Evolutionary conservation across 2,329 filamentous ascomycete species (phyloP).

Genomic region (Cladorrhinum sp.): DNA sequence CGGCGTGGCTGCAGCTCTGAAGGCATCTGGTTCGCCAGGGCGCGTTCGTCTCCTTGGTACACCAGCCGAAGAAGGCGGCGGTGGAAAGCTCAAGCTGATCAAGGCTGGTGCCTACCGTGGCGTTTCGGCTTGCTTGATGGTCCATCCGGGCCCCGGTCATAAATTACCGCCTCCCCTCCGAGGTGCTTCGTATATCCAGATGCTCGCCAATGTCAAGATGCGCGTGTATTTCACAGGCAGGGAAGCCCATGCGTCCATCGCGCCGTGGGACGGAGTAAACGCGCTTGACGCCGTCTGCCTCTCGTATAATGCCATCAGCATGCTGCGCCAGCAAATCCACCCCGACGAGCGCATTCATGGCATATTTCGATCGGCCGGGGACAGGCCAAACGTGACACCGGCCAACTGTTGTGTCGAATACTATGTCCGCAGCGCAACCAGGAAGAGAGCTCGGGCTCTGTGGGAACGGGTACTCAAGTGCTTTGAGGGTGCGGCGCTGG

Average conservation of each 20-base stretch:
- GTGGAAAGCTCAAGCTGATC: slow-evolving; percentile 40
- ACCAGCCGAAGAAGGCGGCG: slow-evolving; percentile 43
- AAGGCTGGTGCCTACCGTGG: slow-evolving; percentile 33
- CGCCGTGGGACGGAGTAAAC: slow-evolving; percentile 50
- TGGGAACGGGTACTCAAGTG: slow-evolving; percentile 33
- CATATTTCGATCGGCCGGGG: slow-evolving; percentile 40
- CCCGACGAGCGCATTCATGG: slow-evolving; percentile 50
- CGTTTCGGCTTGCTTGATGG: slow-evolving; percentile 41
- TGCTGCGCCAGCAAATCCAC: slow-evolving; percentile 48
- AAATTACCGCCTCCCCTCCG: slow-evolving; percentile 18
- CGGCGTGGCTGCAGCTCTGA: slow-evolving; percentile 35
- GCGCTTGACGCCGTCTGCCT: slow-evolving; percentile 48
- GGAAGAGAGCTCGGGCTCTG: slow-evolving; percentile 33
- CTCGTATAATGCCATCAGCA: slow-evolving; percentile 40
- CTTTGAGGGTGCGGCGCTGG: slow-evolving; percentile 36
- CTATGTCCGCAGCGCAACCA: slow-evolving; percentile 42
- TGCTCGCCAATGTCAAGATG: slow-evolving; percentile 34
- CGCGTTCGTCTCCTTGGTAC: slow-evolving; percentile 42
- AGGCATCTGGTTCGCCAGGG: slow-evolving; percentile 31
- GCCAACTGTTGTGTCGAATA: slow-evolving; percentile 41
- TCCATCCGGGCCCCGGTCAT: slow-evolving; percentile 33
- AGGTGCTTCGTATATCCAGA: slow-evolving; percentile 28
- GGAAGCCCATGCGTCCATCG: slow-evolving; percentile 45
- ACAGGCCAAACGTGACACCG: slow-evolving; percentile 38
- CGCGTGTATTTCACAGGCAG: slow-evolving; percentile 42